phyloP scores from a whole-genome alignment of 129 eudicot species.

The Kitagawia praeruptora region DNA sequence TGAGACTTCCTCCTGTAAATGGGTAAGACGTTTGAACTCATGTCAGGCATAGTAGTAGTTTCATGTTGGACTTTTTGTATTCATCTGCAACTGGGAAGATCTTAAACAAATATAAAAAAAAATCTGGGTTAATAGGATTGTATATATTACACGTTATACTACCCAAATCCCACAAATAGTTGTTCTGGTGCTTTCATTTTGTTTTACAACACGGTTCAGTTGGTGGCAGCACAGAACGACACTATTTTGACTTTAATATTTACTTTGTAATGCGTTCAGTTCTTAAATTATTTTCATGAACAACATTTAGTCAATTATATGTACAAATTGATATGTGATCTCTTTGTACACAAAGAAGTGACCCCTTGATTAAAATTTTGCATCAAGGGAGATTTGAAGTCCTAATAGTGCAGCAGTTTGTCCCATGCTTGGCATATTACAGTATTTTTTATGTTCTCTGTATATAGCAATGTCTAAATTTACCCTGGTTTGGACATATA shows the following conservation, averaged over 20 bases:
- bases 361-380: neutral
- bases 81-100: neutral
- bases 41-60: neutral
- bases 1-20: conserved; percentile 68
- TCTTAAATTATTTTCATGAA: neutral
- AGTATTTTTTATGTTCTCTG: neutral
- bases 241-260: neutral
- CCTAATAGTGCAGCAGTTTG: neutral
- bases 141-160: neutral
- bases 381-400: neutral
- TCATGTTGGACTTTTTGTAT: neutral
- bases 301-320: neutral
- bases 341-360: neutral
- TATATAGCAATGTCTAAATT: neutral
- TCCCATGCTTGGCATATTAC: neutral
- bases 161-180: neutral
- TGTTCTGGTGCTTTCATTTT: neutral
- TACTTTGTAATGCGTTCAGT: neutral
- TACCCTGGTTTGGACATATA: neutral
- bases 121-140: neutral
- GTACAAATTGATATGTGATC: neutral
- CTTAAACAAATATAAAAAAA: neutral
- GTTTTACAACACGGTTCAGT: neutral
- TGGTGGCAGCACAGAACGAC: neutral
- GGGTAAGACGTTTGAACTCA: conserved; percentile 27